phyloP scores from a whole-genome alignment of 2,329 filamentous ascomycete species.

The Arachnopeziza araneosa region DNA sequence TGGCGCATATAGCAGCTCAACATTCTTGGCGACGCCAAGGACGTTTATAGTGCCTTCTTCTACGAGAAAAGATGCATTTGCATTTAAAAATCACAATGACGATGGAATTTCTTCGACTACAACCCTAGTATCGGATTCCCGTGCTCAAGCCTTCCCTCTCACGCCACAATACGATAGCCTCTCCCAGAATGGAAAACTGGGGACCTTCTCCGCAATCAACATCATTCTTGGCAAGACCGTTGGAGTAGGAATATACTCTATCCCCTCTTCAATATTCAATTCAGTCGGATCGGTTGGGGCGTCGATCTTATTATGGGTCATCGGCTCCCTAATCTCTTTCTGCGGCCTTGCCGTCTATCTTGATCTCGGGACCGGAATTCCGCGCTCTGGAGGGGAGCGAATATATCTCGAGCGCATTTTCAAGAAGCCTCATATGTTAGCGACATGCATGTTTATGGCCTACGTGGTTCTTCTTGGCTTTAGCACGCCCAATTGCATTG shows the following conservation, averaged over 20 bases:
- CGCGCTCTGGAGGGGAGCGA: conserved; percentile 44
- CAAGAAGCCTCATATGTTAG: conserved; percentile 44
- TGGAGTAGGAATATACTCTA: conserved; percentile 46
- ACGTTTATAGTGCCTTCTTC: conserved; percentile 13
- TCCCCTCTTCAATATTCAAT: conserved; percentile 50
- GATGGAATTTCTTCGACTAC: conserved; percentile 16
- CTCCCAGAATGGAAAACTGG: conserved; percentile 29
- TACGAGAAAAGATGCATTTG: conserved; percentile 5
- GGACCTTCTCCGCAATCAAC: conserved; percentile 34
- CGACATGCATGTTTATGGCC: conserved; percentile 47
- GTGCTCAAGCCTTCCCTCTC: conserved; percentile 12
- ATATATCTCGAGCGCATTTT: conserved; percentile 50
- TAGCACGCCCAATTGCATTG: conserved; percentile 46
- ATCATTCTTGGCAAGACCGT: conserved; percentile 36
- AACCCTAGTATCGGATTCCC: conserved; percentile 14
- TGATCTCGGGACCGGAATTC: conserved; percentile 41
- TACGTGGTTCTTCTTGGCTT: conserved; percentile 46
- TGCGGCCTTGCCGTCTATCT: conserved; percentile 42
- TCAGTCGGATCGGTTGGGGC: conserved; percentile 50
- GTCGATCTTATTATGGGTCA: conserved; percentile 47
- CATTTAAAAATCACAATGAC: conserved; percentile 4
- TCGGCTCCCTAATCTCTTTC: conserved; percentile 42
- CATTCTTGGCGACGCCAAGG: conserved; percentile 24
- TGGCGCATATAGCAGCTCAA: conserved; percentile 15
- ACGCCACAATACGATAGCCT: conserved; percentile 16